Evolutionary conservation across 192 early-diverging fungal species (phyloP), one percentile per base, ranked within the genome.

Genomic region (Pilaira anomala): DNA sequence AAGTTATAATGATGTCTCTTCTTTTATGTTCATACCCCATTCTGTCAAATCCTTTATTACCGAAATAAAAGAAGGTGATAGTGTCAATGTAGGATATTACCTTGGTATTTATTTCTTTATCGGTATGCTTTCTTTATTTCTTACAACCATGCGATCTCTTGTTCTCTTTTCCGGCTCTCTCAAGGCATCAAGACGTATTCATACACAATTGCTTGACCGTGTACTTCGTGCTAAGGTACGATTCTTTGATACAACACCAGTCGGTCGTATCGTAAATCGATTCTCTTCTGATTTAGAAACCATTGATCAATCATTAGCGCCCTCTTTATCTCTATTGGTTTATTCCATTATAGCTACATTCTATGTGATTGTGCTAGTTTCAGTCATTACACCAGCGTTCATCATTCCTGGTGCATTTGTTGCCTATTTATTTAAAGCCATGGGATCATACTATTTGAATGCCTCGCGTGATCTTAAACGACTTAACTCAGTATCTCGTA

Each of bases 181-280:
- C 9, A 25, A 65, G 4, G 90, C 90, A 3, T 87, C 85, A 3
- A 71, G 71, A 7, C 60, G 52, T 0, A 56, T 91, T 28, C 90
- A 91, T 62, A 48, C 67, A 11, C 77, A 71, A 28, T 69, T 90
- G 22, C 57, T 91, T 29, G 74, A 66, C 21, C 56, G 78, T 26
- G 73, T 92, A 30, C 60, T 85, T 19, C 83, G 81, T 24, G 87
- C 91, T 2, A 86, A 86, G 63, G 80, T 93, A 26, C 80, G 87
- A 13, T 96, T 95, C 83, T 97, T 90, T 69, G 93, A 95, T 62
- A 84, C 85, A n/a, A 93, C 91, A 6, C 95, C 95, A 4, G 78
- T 91, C 9, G 93, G 93, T 46, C 84, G 89, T 19, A 84, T 92
- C 49, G 77, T 69, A 3, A 97, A 95, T 73, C 75, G 94, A 39